These are phyloP conservation scores for Plasmodium coatneyi DNA, from an alignment of 169 alveolate species.

Conservation along the genomic window DNA sequence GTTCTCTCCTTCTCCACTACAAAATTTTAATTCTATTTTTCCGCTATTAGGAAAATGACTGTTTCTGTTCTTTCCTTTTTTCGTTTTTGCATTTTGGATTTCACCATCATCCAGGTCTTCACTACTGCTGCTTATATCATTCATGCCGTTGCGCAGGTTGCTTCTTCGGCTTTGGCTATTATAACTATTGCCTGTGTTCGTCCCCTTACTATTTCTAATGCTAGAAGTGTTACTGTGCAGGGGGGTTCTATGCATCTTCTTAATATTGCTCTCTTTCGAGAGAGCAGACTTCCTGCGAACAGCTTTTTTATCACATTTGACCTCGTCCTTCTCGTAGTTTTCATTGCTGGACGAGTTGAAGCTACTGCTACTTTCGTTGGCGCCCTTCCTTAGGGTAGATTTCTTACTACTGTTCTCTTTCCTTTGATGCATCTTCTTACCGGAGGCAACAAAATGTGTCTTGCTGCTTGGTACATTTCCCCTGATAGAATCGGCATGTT, in stretches of 20 bases:
- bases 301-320: not conserved
- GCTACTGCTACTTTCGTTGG: not conserved
- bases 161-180: slow-evolving; percentile 1
- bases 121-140: not conserved
- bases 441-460: not conserved
- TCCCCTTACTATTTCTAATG: not conserved
- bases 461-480: not conserved
- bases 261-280: not conserved
- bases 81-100: not conserved
- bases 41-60: not conserved
- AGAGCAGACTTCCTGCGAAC: not conserved
- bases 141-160: not conserved
- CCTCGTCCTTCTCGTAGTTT: not conserved
- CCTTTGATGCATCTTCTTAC: not conserved
- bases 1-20: not conserved
- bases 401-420: not conserved
- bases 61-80: not conserved
- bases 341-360: not conserved
- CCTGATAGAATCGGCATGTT: not conserved
- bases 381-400: not conserved
- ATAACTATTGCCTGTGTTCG: not conserved
- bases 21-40: not conserved
- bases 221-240: not conserved
- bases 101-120: not conserved
- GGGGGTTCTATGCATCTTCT: not conserved